Base-by-base conservation (phyloP, 2,329 filamentous ascomycete genomes). In the Calonectria honghensis region DNA sequence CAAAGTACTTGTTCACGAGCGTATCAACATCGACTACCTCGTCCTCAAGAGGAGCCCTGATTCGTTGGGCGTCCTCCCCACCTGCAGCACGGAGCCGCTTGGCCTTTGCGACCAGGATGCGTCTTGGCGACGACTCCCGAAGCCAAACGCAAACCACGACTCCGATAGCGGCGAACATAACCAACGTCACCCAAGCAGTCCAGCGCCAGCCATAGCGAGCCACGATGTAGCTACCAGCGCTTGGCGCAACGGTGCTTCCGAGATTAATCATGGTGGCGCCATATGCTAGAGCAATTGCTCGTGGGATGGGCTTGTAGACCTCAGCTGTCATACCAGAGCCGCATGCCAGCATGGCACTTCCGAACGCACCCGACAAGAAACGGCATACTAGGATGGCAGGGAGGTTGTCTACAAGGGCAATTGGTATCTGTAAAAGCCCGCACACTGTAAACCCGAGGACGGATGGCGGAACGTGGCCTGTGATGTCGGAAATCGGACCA, bases 281-380 rank as follows among this genome's bases (percentile, higher is more conserved):
- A 51, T 59, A 69, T 2, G 67, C 67, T 5, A 69, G 7, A 2
- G 67, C 35, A 41, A 69, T 57, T 10, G 67, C 67, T 32, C 67
- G 29, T 2, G 67, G 39, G 11, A 69, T 57, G 4, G 67, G 67
- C 20, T 61, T 57, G 41, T 61, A 69, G 29, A 69, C 2, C 52
- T 69, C 67, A 20, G 67, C 67, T 11, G 67, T 69, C 67, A 69
- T 69, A n/a, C 67, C 67, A 18, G 67, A 69, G 29, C 67, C 67
- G 24, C 67, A 69, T n/a, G 67, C 67, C 24, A 69, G 37, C 67
- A 69, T 69, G 3, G 67, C 52, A 16, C 67, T 69, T 13, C 67
- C 67, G 29, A 69, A 69, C 13, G 67, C 67, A 2, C 67, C 67
- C 3, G 67, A 45, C 2, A 69, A 24, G n/a, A 69, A 69, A 2